Evolutionary conservation across 1,284 basidiomycete genomes (phyloP), one percentile per base, ranked within the genome.

Genomic region (Moesziomyces parantarcticus): DNA sequence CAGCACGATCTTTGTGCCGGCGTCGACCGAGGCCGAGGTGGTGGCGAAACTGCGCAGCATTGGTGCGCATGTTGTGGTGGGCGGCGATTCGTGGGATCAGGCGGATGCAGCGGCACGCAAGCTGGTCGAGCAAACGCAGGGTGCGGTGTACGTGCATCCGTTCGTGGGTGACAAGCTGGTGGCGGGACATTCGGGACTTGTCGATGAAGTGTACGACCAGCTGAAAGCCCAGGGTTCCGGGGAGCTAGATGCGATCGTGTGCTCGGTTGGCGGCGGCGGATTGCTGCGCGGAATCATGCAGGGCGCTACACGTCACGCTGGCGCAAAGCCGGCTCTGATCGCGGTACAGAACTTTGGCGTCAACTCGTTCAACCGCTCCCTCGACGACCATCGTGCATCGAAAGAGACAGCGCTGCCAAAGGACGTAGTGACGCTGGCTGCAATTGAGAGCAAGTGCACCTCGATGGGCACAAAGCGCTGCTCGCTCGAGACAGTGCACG

Each of bases 1-100:
- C 10, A 77, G 77, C 52, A 81, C 76, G n/a, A 73, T 83, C 39
- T 80, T 77, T 46, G 77, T 80, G 0, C 83, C 83, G 0, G 11
- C 40, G 5, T 47, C 59, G 3, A 73, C 75, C 4, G 75, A 76
- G 48, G 21, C 23, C 1, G 48, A 59, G 10, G 68, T 82, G 9
- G 65, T 77, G 23, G 60, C 50, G 32, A 60, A 59, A 22, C 50
- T 75, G 44, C 62, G 71, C 56, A 47, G 50, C 11, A 49, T 67
- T 23, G 78, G 78, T 3, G 80, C 80, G 29, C 23, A 41, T 21
- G 73, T 73, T 1, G 75, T 77, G 1, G 56, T 66, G 2, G 68
- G 57, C 1, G 47, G 61, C 25, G 50, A 52, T 45, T 39, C 50
- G 26, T 59, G 75, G 75, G 67, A 79, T 53, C 48, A 52, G 22